Base-by-base conservation (phyloP, 805 yeast genomes). In the Blastobotrys robertii region DNA sequence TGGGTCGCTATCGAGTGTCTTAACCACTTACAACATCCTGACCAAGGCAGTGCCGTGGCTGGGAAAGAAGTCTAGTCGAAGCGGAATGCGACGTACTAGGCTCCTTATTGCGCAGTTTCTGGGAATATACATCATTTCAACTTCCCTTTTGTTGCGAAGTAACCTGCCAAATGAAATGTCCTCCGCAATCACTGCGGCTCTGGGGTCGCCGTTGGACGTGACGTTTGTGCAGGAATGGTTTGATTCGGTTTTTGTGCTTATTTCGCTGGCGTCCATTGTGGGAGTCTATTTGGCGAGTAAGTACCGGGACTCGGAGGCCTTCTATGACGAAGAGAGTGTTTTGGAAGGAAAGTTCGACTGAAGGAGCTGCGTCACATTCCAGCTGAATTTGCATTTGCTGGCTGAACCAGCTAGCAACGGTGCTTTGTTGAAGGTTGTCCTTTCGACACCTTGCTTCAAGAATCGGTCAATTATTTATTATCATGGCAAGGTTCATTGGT, bases 111-210 rank as follows among this genome's bases (percentile, higher is more conserved):
- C 67, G 12, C 64, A 65, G 43, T 46, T 66, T 7, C 45, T 54
- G 8, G 68, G 69, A 12, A 61, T 64, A 6, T 67, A 67, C 43
- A 63, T 62, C 25, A 50, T 67, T 19, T 57, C 69, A n/a, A 60
- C 68, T 8, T 64, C 70, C 11, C 55, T 68, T 6, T 49, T 67
- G 44, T 55, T 67, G 42, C 58, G 70, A 5, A 56, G 65, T 45
- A 67, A 62, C 44, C 45, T 67, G 35, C 72, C 72, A 10, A 45
- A 53, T 16, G 55, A 54, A 19, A 60, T 65, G 65, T 59, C 67
- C 2, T 55, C 63, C 2, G 66, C 69, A 7, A 63, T 66, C 22
- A 57, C 63, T n/a, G 43, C 57, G 2, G 69, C 70, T 3, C 53
- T 66, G 29, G 67, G 66, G 5, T 62, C 68, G 12, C 69, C 68